These are phyloP conservation scores for Oidiodendron maius DNA, from an alignment of 495 filamentous ascomycete species.

Conservation along the genomic window DNA sequence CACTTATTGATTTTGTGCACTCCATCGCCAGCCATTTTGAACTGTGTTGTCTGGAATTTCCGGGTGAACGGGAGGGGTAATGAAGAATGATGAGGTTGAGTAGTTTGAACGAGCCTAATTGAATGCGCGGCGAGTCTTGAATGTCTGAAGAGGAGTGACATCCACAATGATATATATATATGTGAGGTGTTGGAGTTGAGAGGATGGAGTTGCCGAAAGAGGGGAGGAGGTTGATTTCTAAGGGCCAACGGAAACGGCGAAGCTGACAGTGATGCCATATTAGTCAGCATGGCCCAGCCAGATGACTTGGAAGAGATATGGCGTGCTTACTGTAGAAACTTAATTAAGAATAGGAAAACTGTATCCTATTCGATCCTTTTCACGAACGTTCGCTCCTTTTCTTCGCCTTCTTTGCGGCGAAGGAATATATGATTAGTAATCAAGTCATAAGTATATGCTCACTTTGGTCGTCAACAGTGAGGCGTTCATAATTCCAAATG, in stretches of 20 bases:
- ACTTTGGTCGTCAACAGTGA: too few species aligned
- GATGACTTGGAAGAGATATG: too few species aligned
- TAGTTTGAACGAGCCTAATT: background rate
- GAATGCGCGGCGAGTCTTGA: slow-evolving; percentile 1
- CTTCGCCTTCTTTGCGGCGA: too few species aligned
- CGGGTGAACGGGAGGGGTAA: slow-evolving; percentile 2
- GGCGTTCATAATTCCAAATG: background rate
- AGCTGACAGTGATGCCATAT: too few species aligned
- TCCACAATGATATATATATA: background rate
- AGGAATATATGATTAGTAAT: background rate
- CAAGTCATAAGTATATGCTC: background rate
- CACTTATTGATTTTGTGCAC: slow-evolving; percentile 47
- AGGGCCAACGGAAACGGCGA: too few species aligned
- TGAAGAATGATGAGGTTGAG: too few species aligned
- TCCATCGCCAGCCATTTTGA: slow-evolving; percentile 53
- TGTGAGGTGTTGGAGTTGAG: background rate
- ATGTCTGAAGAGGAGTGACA: slow-evolving; percentile 11
- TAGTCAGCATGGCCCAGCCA: too few species aligned
- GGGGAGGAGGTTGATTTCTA: slow-evolving; percentile 10
- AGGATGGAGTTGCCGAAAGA: background rate
- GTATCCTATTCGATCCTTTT: too few species aligned
- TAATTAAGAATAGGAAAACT: too few species aligned
- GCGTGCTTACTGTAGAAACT: too few species aligned
- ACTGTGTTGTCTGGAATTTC: slow-evolving; percentile 40
- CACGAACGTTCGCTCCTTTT: too few species aligned